Evolutionary conservation across 2,329 filamentous ascomycete genomes (phyloP).

Genomic region (Rachicladosporium sp.): DNA sequence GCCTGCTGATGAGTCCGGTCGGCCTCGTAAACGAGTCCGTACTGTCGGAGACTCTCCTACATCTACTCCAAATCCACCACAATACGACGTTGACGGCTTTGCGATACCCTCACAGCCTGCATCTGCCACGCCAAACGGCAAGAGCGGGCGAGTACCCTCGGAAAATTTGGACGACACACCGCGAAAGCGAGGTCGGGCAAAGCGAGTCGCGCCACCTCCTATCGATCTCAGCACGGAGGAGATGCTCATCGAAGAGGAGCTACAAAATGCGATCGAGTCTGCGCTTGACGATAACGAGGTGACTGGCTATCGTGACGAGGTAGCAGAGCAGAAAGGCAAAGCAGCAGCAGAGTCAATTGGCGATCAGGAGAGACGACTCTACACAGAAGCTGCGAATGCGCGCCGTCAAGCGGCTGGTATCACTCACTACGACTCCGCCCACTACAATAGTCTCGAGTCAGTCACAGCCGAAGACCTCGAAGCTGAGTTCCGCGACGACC

Average conservation of each 20-base stretch:
- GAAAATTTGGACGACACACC: conserved; percentile 10
- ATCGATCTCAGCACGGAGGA: conserved; percentile 31
- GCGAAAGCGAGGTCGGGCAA: conserved; percentile 24
- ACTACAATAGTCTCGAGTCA: conserved; percentile 10
- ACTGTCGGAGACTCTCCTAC: neutral
- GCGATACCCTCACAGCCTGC: conserved; percentile 24
- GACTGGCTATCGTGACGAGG: conserved; percentile 15
- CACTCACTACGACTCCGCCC: conserved; percentile 26
- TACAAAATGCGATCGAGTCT: conserved; percentile 33
- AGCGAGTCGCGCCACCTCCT: conserved; percentile 19
- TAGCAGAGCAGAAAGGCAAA: conserved; percentile 17
- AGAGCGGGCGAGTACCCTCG: conserved; percentile 6
- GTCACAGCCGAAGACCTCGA: conserved; percentile 19
- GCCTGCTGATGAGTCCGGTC: conserved; percentile 1
- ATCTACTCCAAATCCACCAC: conserved; percentile 10
- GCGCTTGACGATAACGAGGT: conserved; percentile 21
- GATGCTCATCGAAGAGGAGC: conserved; percentile 33
- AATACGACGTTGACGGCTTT: conserved; percentile 31
- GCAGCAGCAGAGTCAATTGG: conserved; percentile 13
- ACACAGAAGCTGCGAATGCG: conserved; percentile 37
- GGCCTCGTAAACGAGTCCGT: conserved; percentile 3
- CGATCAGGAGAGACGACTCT: conserved; percentile 16
- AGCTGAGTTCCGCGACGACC: conserved; percentile 79
- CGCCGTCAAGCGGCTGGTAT: conserved; percentile 35
- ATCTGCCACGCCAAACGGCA: conserved; percentile 7